Conservation (phyloP, 352 stramenopile genomes). For the Hyaloperonospora brassicae region DNA sequence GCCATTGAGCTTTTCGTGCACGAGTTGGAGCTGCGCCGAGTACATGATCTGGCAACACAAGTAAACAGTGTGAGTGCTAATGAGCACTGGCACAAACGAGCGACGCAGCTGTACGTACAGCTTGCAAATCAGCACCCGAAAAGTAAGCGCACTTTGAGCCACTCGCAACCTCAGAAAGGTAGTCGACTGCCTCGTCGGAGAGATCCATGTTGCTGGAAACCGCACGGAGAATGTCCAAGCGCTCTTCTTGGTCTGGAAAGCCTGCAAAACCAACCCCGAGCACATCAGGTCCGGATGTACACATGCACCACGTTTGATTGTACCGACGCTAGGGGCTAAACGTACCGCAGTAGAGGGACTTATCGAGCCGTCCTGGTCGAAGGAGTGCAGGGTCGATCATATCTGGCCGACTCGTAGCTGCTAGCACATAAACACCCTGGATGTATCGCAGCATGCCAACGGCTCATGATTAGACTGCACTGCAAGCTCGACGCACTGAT, state of each 20-base stretch:
- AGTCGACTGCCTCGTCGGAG: conserved; percentile 48
- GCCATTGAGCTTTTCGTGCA: conserved; percentile 83
- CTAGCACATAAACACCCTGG: conserved; percentile 91
- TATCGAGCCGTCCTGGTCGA: conserved; percentile 90
- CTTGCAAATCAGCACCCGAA: conserved; percentile 90
- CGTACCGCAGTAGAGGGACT: conserved; percentile 87
- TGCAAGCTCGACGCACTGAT: neutral
- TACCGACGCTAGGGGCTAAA: neutral
- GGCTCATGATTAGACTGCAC: no score
- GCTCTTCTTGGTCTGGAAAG: conserved; percentile 75
- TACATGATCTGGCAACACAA: conserved; percentile 72
- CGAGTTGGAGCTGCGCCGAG: conserved; percentile 89
- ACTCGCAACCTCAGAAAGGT: conserved; percentile 64
- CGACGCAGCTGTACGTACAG: conserved; percentile 34
- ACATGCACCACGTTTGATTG: neutral
- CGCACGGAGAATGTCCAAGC: conserved; percentile 70
- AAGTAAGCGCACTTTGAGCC: conserved; percentile 75
- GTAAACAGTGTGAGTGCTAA: conserved; percentile 3
- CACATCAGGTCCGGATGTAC: neutral
- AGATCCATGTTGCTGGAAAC: conserved; percentile 77
- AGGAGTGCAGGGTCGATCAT: conserved; percentile 95
- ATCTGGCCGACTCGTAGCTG: conserved; percentile 93
- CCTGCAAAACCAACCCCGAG: conserved; percentile 30
- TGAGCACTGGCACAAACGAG: neutral
- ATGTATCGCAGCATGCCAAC: neutral